phyloP scores from a whole-genome alignment of 495 filamentous ascomycete species.

The Penicillium macrosclerotiorum region DNA sequence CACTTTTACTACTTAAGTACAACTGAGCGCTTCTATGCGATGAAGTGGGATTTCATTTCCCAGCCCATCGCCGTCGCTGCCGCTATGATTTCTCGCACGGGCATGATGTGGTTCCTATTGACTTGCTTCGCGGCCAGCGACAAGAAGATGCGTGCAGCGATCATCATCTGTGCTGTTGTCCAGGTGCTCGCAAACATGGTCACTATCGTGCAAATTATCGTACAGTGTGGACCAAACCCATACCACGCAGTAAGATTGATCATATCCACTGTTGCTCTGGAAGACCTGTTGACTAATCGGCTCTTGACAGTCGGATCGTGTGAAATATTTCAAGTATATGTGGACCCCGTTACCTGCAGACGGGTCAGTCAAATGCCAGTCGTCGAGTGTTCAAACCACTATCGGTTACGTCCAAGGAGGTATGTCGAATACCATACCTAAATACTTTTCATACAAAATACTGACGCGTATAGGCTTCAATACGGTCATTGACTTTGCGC shows the following conservation, averaged over 20 bases:
- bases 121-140: constrained; percentile 35
- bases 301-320: constrained; percentile 26
- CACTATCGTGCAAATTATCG: constrained; percentile 34
- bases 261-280: not conserved
- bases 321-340: constrained; percentile 41
- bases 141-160: constrained; percentile 24
- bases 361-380: constrained; percentile 35
- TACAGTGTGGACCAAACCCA: constrained; percentile 39
- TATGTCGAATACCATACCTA: not conserved
- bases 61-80: constrained; percentile 44
- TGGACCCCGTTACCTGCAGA: constrained; percentile 36
- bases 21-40: constrained; percentile 17
- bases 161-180: constrained; percentile 30
- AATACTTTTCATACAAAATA: not conserved
- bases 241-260: constrained; percentile 27
- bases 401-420: constrained; percentile 40
- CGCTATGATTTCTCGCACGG: constrained; percentile 40
- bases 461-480: constrained; percentile 28
- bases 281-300: constrained; percentile 3
- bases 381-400: constrained; percentile 31
- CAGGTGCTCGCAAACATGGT: constrained; percentile 35
- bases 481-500: constrained; percentile 31
- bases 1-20: constrained; percentile 28
- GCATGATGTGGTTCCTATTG: constrained; percentile 41
- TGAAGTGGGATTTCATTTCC: constrained; percentile 35